Base-by-base conservation (phyloP, 2,329 filamentous ascomycete species). In the Paraconiothyrium brasiliense region DNA sequence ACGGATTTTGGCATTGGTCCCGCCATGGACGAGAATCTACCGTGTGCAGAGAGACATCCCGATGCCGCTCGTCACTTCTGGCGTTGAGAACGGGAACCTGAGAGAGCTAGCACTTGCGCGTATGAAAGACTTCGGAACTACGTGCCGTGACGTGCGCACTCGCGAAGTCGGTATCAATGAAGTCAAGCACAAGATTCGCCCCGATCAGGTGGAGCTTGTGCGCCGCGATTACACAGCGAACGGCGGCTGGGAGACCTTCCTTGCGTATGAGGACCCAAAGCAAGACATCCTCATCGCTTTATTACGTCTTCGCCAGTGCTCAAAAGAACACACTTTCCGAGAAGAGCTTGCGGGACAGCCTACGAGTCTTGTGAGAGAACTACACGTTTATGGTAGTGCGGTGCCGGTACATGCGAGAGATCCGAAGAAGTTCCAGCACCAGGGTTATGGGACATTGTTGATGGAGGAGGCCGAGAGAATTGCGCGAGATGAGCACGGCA, bases 391-490 rank as follows among this genome's bases (percentile, higher is more conserved):
- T 76, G 95, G 95, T 8, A 94, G 92, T 22, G 95, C 96, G 0
- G 95, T 99, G n/a, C 96, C 95, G 0, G 92, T 99, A 49, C 95
- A 99, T 79, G 94, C 93, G 9, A 87, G 96, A 59, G 95, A 99
- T 71, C 93, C 94, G 22, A 90, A 92, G 79, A 98, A 98, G 80
- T 98, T 98, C 80, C 95, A 99, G 82, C 95, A 99, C 81, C 95
- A 97, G 77, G 95, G 95, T 0, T 99, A 97, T 69, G 95, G 95
- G 51, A 99, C 95, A 1, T 79, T 99, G 63, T 76, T 99, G 67
- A 99, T 99, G 96, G 94, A 98, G 75, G 94, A 98, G 81, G 96
- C 95, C 0, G 95, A 98, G 82, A 86, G 94, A 55, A 99, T 99
- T 67, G 94, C 96, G 0, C 87, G 92, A 58, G 91, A 97, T 67